Evolutionary conservation across 139 green algal genomes (phyloP).

Genomic region (Penium margaritaceum): DNA sequence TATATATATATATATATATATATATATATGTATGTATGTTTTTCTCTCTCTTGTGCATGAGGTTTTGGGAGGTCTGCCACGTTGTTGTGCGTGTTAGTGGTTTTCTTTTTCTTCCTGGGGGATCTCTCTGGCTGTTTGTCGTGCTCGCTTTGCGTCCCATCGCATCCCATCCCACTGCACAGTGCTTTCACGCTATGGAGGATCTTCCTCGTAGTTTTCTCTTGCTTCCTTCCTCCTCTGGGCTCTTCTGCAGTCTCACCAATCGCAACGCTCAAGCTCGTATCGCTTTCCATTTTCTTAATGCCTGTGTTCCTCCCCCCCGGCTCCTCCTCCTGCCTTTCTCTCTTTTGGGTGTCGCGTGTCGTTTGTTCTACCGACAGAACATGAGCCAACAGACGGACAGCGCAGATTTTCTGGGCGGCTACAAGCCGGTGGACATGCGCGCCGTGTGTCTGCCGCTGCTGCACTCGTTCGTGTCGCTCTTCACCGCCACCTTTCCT

Average conservation of each 20-base stretch:
- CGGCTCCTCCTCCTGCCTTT: background rate
- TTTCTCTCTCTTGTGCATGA: background rate
- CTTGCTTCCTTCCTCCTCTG: too few relatives aligned
- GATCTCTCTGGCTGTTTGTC: too few relatives aligned
- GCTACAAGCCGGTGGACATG: slow-evolving; percentile 77
- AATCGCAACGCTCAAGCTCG: too few relatives aligned
- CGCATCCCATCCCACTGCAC: too few relatives aligned
- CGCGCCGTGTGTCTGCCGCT: slow-evolving; percentile 48
- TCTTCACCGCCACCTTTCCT: slow-evolving; percentile 42
- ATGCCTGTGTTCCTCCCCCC: background rate
- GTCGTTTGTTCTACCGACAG: background rate
- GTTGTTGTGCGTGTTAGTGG: too few relatives aligned
- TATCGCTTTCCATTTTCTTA: too few relatives aligned
- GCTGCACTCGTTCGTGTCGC: slow-evolving; percentile 30
- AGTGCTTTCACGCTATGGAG: too few relatives aligned
- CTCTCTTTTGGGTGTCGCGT: background rate
- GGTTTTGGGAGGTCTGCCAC: too few relatives aligned
- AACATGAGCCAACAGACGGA: slow-evolving; percentile 98
- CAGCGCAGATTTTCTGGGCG: slow-evolving; percentile 84
- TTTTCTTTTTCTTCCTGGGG: too few relatives aligned
- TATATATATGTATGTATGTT: background rate
- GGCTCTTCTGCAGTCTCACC: too few relatives aligned
- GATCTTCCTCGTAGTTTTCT: too few relatives aligned
- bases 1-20: background rate
- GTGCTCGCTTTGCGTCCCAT: too few relatives aligned